Evolutionary conservation across 768 basidiomycete species (phyloP).

Genomic region (Imleria badia): DNA sequence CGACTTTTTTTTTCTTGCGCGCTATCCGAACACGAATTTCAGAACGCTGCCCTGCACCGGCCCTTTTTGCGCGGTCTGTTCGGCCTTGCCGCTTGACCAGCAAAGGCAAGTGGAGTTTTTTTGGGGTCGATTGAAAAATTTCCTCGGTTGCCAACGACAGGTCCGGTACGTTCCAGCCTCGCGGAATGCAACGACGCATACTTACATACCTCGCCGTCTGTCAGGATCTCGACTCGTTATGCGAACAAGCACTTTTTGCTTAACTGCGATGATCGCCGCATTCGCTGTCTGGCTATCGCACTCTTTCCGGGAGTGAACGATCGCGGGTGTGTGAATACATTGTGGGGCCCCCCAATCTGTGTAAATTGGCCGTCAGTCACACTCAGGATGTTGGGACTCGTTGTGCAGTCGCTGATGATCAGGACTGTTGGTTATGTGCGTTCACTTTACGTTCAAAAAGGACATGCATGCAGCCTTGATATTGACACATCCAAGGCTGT

Average conservation of each 20-base stretch:
- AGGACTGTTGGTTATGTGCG: conserved; percentile 6
- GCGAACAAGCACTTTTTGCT: background rate
- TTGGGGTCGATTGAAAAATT: conserved; percentile 3
- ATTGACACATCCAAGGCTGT: conserved; percentile 9
- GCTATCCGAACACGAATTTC: conserved; percentile 16
- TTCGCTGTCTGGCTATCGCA: background rate
- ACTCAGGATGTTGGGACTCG: background rate
- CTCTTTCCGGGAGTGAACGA: background rate
- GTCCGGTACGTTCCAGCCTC: conserved; percentile 1
- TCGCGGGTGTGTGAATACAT: conserved; percentile 5
- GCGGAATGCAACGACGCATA: background rate
- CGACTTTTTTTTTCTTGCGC: background rate
- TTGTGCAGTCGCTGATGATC: conserved; percentile 3
- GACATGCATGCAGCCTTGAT: conserved; percentile 2
- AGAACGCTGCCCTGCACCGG: conserved; percentile 4
- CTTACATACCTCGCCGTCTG: background rate
- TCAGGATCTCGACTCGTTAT: background rate
- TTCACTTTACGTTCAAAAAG: conserved; percentile 26
- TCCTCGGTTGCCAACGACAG: conserved; percentile 5
- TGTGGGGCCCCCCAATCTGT: background rate
- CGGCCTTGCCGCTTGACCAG: conserved; percentile 3
- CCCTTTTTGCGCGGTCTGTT: background rate
- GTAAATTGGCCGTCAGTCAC: conserved; percentile 10
- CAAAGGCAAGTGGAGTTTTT: conserved; percentile 16
- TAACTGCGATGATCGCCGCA: background rate